A percentile compares a stretch with the other conserved stretches of the same genome.
These are phyloP conservation scores for Boletus sp. DNA, from an alignment of 768 basidiomycete species.

Conservation along the genomic window DNA sequence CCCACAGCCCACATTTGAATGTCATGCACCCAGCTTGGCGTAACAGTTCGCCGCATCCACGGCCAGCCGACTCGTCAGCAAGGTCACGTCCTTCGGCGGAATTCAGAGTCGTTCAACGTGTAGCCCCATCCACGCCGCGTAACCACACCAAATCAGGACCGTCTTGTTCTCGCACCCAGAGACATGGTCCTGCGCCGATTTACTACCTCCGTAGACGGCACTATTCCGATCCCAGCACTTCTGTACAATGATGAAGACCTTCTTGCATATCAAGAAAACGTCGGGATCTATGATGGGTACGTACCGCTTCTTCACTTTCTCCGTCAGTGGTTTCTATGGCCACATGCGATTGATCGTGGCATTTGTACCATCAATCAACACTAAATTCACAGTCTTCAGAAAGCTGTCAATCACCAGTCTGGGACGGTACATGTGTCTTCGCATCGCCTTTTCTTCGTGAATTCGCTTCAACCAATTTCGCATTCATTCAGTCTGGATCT, in stretches of 20 bases:
- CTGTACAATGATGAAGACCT: constrained; percentile 81
- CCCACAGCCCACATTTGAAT: constrained; percentile 4
- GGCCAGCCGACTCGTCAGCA: constrained; percentile 9
- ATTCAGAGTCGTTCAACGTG: constrained; percentile 1
- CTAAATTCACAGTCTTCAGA: constrained; percentile 62
- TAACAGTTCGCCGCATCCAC: neutral
- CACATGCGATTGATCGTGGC: constrained; percentile 17
- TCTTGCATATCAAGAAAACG: constrained; percentile 65
- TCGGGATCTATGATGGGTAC: constrained; percentile 93
- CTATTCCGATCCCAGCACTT: constrained; percentile 72
- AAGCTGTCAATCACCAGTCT: constrained; percentile 73
- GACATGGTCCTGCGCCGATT: constrained; percentile 55
- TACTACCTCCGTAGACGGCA: constrained; percentile 61
- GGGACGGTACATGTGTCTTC: constrained; percentile 73
- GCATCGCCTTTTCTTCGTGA: constrained; percentile 83
- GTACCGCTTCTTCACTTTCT: constrained; percentile 25
- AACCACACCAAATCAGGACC: neutral
- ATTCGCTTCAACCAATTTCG: constrained; percentile 43
- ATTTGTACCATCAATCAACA: constrained; percentile 26
- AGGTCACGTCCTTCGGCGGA: constrained; percentile 9
- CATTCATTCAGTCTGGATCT: constrained; percentile 72
- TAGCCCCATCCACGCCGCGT: neutral
- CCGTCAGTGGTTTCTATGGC: constrained; percentile 10
- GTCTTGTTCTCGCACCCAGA: neutral
- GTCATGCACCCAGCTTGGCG: constrained; percentile 1